Base-by-base conservation (phyloP, 2,329 filamentous ascomycete genomes). In the Microascus cirrosus region DNA sequence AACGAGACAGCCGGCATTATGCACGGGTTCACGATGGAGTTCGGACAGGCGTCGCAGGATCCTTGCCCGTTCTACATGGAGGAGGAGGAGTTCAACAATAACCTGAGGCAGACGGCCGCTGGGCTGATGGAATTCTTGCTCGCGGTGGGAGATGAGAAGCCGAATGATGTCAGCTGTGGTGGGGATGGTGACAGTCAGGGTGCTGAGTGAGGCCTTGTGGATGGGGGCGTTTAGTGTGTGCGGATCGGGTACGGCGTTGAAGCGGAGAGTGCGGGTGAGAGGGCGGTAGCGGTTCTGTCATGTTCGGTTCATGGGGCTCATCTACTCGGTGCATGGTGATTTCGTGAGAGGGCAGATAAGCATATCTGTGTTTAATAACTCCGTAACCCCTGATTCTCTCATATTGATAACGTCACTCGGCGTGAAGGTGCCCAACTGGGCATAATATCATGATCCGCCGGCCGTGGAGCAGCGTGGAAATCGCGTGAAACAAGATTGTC, bases 111-210 rank as follows among this genome's bases (percentile, higher is more conserved):
- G 66, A 74, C 73, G 13, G 70, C 67, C 2, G 71, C 73, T 4
- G 77, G 72, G 0, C 71, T 79, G 63, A 80, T 79, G 69, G 77
- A 81, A 65, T 65, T 78, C 55, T 62, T 73, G 32, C 59, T 73
- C 35, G 60, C 60, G 24, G 69, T 66, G 15, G 68, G 68, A 8
- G 65, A 57, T 1, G 51, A 32, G 8, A 51, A 51, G 32, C 28
- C 53, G 45, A 34, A 32, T 1, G 48, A 52, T 18, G 7, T 57
- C 13, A 39, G 22, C 55, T 53, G 55, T 48, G 20, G 11, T 22
- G 6, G 22, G 6, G 54, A 48, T 48, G 54, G 36, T 25, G 13
- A 12, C 54, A 35, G 24, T 48, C 20, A 56, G 22, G 24, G 54
- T 28, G 24, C 22, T 4, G 35, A 28, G 32, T 34, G 22, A 39